These are phyloP conservation scores for Starmerella apis DNA, from an alignment of 805 yeast genomes.

Conservation along the genomic window DNA sequence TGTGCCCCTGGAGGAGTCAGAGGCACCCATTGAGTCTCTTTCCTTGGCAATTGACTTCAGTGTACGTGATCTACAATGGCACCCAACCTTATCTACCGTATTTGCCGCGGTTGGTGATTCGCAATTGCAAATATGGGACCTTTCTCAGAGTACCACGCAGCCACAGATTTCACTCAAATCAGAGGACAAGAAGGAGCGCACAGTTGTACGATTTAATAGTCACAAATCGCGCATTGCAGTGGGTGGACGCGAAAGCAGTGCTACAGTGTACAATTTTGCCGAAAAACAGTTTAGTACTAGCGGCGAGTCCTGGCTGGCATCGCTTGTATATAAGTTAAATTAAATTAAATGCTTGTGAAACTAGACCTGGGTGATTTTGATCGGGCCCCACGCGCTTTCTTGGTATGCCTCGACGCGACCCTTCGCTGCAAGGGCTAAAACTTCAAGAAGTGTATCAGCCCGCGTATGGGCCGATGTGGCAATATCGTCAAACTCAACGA, in stretches of 20 bases:
- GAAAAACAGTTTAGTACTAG: constrained; percentile 5
- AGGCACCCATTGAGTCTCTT: neutral
- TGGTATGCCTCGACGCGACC: constrained; percentile 15
- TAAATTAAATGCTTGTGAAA: neutral
- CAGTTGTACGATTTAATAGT: neutral
- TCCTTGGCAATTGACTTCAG: constrained; percentile 9
- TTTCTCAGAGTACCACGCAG: constrained; percentile 11
- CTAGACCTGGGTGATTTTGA: constrained; percentile 9
- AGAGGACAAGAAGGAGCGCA: neutral
- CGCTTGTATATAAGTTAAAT: neutral
- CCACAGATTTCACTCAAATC: constrained; percentile 4
- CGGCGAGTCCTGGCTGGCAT: constrained; percentile 7
- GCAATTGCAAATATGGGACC: constrained; percentile 17
- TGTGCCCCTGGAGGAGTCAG: constrained; percentile 13
- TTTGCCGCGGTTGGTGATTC: constrained; percentile 16
- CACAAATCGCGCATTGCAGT: constrained; percentile 3
- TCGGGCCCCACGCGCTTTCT: constrained; percentile 15
- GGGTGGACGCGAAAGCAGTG: neutral
- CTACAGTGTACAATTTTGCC: neutral
- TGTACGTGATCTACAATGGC: constrained; percentile 15
- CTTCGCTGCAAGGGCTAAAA: constrained; percentile 15
- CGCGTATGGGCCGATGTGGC: constrained; percentile 10
- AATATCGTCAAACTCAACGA: constrained; percentile 10
- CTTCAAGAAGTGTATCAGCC: constrained; percentile 21
- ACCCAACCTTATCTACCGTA: constrained; percentile 12